Evolutionary conservation across 805 yeast species (phyloP), one percentile per base, ranked within the genome.

Genomic region (Wickerhamomyces kurtzmanii): DNA sequence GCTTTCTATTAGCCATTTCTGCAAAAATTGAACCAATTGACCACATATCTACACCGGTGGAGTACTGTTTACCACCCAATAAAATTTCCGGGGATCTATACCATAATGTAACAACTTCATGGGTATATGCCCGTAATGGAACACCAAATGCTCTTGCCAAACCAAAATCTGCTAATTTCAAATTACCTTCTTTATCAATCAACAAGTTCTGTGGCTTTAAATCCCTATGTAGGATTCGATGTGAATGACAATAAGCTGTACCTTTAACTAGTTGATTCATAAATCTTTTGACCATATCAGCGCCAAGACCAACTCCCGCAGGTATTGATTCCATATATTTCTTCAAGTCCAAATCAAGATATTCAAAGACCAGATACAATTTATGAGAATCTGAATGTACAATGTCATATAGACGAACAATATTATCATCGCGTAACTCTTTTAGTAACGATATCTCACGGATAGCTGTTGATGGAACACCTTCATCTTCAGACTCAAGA

Each of bases 21-120:
- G 96, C 98, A 53, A 91, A 82, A 26, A 91, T 91, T 51, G 96
- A 87, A 11, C 98, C 98, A 36, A 89, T 82, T 8, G 96, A 84
- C 98, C 98, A 91, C 81, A 91, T 86, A 53, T 91, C 98, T 29
- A 91, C 96, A 12, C 97, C 96, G 0, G 97, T 91, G 20, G 96
- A 84, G 55, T 91, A 91, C 47, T 91, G 96, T 42, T 93, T 83
- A 4, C 96, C 96, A 10, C 98, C 98, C 39, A 91, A 69, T 35
- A 91, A 62, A 31, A 91, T 84, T 57, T 91, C 98, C 4, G 98
- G 98, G 1, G 96, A 85, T 40, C 98, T 68, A 54, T 91, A 91
- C 98, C 98, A 91, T 42, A 91, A 62, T 0, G 98, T 91, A 27
- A 91, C 98, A 26, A 91, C 97, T 54, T 91, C 98, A 57, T 91